Percentiles rank a stretch among this genome's conserved stretches.
phyloP scores from a whole-genome alignment of 1,284 basidiomycete species.

The Sporisorium scitamineum region DNA sequence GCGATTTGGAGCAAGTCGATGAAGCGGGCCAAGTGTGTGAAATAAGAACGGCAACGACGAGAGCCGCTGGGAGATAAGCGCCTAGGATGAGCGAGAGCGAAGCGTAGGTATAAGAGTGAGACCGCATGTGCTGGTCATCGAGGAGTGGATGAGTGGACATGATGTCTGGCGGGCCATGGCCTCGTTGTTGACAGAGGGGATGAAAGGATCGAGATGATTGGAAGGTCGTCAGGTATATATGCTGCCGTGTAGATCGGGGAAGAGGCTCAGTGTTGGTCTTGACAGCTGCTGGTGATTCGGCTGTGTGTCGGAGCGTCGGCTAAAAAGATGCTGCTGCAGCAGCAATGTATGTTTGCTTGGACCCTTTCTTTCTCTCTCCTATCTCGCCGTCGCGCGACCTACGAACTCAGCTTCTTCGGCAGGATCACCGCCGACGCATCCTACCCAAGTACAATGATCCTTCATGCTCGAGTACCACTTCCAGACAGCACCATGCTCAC shows the following conservation, averaged over 20 bases:
- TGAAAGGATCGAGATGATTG: background rate
- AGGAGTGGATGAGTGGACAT: background rate
- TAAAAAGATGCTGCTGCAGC: background rate
- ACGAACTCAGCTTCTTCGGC: conserved; percentile 1
- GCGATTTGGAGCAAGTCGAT: background rate
- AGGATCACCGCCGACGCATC: background rate
- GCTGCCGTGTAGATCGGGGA: background rate
- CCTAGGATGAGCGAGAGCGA: conserved; percentile 20
- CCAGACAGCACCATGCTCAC: too few relatives aligned
- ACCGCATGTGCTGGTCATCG: conserved; percentile 9
- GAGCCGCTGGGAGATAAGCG: conserved; percentile 22
- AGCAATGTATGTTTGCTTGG: background rate
- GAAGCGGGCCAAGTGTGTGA: conserved; percentile 14
- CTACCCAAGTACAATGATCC: too few relatives aligned
- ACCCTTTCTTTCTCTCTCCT: background rate
- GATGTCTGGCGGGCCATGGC: background rate
- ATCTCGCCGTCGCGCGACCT: too few relatives aligned
- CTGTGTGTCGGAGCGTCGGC: too few relatives aligned
- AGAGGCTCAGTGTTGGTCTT: background rate
- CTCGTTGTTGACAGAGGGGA: background rate
- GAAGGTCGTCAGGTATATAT: background rate
- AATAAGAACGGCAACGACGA: conserved; percentile 12
- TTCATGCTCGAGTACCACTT: too few relatives aligned
- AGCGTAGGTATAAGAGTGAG: conserved; percentile 2
- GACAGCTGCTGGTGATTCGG: background rate